phyloP scores from a whole-genome alignment of 1,284 basidiomycete genomes.

The Calocybe gambosa region DNA sequence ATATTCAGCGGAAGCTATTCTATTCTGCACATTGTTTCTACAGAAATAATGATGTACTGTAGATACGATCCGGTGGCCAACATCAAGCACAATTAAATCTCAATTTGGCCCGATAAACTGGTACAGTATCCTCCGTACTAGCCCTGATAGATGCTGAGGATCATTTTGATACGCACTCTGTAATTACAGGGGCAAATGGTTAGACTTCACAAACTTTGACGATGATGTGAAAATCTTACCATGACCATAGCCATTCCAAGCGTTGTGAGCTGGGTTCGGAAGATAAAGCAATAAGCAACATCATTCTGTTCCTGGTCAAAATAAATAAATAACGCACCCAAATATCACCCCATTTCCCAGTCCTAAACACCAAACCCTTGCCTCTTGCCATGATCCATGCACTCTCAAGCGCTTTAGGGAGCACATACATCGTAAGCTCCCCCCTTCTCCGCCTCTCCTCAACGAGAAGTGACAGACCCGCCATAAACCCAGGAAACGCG shows the following conservation, averaged over 20 bases:
- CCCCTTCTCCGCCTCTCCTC: conserved; percentile 80
- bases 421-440: conserved; percentile 91
- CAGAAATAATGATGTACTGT: no score
- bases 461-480: conserved; percentile 78
- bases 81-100: no score
- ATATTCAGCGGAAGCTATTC: no score
- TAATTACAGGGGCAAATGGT: no score
- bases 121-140: conserved; percentile 84
- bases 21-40: no score
- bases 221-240: conserved; percentile 52
- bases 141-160: conserved; percentile 82
- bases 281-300: no score
- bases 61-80: no score
- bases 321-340: conserved; percentile 43
- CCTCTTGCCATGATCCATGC: conserved; percentile 79
- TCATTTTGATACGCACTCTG: conserved; percentile 62
- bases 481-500: conserved; percentile 71
- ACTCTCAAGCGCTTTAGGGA: conserved; percentile 89
- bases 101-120: conserved; percentile 89
- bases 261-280: conserved; percentile 43
- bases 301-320: no score
- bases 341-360: conserved; percentile 66
- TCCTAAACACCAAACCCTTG: conserved; percentile 71
- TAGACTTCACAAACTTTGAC: no score
- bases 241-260: conserved; percentile 90